Percentiles rank a stretch among this genome's conserved stretches.
These are phyloP conservation scores for Cupressus sempervirens DNA, from an alignment of 75 land plant genomes.

Conservation along the genomic window DNA sequence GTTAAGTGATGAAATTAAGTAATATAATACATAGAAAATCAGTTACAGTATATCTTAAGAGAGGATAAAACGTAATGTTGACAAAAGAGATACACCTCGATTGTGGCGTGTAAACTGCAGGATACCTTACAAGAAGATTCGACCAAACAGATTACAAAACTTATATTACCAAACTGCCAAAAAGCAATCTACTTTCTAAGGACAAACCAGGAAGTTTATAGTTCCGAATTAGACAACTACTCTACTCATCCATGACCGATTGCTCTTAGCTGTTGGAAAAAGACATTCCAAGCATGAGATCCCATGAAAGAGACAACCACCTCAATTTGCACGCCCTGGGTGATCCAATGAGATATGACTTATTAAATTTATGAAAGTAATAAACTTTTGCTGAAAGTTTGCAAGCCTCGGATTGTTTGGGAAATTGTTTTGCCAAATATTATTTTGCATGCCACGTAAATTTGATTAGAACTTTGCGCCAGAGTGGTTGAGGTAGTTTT, in stretches of 20 bases:
- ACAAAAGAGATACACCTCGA: neutral
- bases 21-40: neutral
- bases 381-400: neutral
- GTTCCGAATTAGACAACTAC: neutral
- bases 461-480: neutral
- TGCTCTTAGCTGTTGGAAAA: neutral
- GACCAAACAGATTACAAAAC: neutral
- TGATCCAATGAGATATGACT: neutral
- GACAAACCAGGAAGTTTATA: neutral
- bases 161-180: neutral
- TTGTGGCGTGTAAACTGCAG: neutral
- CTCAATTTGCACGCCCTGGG: neutral
- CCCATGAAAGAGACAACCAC: neutral
- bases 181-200: conserved; percentile 4
- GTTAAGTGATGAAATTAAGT: neutral
- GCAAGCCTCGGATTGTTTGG: neutral
- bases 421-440: neutral
- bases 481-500: neutral
- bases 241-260: neutral
- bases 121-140: neutral
- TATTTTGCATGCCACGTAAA: neutral
- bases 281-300: neutral
- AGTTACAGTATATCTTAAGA: neutral
- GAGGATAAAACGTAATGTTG: neutral
- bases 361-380: neutral